Base-by-base conservation (phyloP, 495 filamentous ascomycete species). In the Lophiotrema nucula region DNA sequence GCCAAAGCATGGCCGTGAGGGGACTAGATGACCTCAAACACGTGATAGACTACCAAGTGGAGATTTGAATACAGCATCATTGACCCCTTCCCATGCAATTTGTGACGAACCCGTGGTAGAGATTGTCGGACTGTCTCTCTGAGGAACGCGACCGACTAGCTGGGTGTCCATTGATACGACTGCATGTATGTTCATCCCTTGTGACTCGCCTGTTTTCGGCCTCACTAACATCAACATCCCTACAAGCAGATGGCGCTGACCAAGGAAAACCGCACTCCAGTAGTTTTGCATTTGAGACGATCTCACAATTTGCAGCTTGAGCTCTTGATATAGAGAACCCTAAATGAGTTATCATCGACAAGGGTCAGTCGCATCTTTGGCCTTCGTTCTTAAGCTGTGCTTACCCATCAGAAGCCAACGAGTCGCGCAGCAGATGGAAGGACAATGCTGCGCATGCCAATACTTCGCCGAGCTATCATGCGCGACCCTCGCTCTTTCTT, bases 161-260 rank as follows among this genome's bases (percentile, higher is more conserved):
- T 46, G 49, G 44, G 37, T 19, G 23, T 33, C 48, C 27, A 15
- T 16, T 33, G 18, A 33, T 23, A n/a, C 44, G 19, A 18, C n/a
- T 38, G 15, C 12, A 42, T n/a, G 35, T 44, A 43, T 13, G 58
- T 39, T 43, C 23, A 50, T 35, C 51, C 51, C 45, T 60, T 60
- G 49, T 60, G 57, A 54, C n/a, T 51, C 33, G 27, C 21, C 51
- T 62, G 58, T 56, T 62, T 62, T 62, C 58, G 43, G 51, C 51
- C 45, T 51, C 38, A 18, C 21, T 4, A 55, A 33, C 42, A 6
- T 25, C 26, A 50, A 41, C 19, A 3, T 2, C 43, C 5, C 43
- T 37, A 31, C 25, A 55, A 43, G 42, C 41, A 3, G 28, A 24
- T 19, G 18, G 2, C 22, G 44, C 44, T 16, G 42, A 37, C 31